These are phyloP conservation scores for Globisporangium cylindrosporum DNA, from an alignment of 352 stramenopile species.

Conservation along the genomic window DNA sequence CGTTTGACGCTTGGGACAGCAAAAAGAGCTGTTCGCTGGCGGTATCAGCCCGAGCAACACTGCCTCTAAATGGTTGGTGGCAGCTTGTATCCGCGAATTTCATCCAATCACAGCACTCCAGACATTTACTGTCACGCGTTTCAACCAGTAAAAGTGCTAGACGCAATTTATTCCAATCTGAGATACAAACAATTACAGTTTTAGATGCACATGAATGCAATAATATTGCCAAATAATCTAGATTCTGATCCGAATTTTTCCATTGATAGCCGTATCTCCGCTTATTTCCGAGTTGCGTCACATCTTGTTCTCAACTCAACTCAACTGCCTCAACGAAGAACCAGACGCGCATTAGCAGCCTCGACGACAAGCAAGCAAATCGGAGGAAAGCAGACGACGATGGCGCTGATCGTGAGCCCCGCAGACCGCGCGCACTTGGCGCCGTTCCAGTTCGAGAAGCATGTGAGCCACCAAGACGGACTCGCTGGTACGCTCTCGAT, in stretches of 20 bases:
- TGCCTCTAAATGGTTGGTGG: conserved; percentile 18
- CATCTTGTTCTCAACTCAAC: conserved; percentile 1
- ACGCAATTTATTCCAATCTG: not conserved
- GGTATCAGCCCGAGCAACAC: not conserved
- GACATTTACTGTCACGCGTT: not conserved
- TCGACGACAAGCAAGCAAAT: not conserved
- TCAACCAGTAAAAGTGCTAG: not conserved
- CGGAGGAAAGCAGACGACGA: conserved; percentile 1
- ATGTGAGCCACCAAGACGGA: conserved; percentile 69
- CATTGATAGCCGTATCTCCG: not conserved
- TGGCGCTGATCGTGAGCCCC: conserved; percentile 31
- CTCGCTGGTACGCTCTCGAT: conserved; percentile 71
- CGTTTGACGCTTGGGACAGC: conserved; percentile 5
- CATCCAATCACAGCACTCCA: not conserved
- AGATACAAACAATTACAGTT: not conserved
- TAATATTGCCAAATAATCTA: not conserved
- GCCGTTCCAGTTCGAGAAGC: conserved; percentile 78
- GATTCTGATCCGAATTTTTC: not conserved
- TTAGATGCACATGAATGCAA: not conserved
- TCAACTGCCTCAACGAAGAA: not conserved
- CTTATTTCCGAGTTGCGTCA: conserved; percentile 2
- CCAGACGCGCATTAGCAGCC: not conserved
- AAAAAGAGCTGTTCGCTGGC: not conserved
- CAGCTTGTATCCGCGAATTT: conserved; percentile 6
- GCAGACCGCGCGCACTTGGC: conserved; percentile 40